phyloP scores from a whole-genome alignment of 495 filamentous ascomycete genomes.

The Trypethelium eluteriae region DNA sequence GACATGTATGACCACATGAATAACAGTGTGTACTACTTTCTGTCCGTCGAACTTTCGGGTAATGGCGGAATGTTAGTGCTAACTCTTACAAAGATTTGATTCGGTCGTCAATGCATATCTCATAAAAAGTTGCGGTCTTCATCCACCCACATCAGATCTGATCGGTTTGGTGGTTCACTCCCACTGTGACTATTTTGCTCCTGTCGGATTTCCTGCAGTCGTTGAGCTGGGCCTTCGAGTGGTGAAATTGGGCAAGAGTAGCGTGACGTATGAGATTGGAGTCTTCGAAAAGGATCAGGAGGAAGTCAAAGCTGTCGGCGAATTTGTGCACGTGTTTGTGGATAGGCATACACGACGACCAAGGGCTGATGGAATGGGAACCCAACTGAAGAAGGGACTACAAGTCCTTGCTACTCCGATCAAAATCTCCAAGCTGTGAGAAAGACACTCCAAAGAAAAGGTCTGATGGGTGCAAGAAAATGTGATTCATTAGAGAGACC shows the following conservation, averaged over 20 bases:
- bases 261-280: conserved; percentile 87
- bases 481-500: neutral
- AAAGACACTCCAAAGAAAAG: neutral
- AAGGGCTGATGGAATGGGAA: conserved; percentile 51
- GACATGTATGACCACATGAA: conserved; percentile 91
- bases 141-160: conserved; percentile 59
- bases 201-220: conserved; percentile 73
- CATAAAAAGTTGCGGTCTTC: conserved; percentile 66
- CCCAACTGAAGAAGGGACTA: neutral
- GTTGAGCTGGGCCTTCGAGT: conserved; percentile 77
- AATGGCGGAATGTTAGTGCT: neutral
- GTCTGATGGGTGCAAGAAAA: neutral
- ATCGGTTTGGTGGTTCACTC: conserved; percentile 79
- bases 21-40: conserved; percentile 73
- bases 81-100: conserved; percentile 46
- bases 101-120: conserved; percentile 87
- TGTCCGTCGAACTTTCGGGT: conserved; percentile 37
- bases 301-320: conserved; percentile 76
- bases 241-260: conserved; percentile 74
- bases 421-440: neutral
- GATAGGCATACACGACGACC: conserved; percentile 64
- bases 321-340: conserved; percentile 85
- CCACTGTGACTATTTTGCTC: conserved; percentile 74
- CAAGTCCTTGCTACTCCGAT: neutral
- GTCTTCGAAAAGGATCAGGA: conserved; percentile 71